Conservation (phyloP, 2,329 filamentous ascomycete species). For the Tothia fuscella region DNA sequence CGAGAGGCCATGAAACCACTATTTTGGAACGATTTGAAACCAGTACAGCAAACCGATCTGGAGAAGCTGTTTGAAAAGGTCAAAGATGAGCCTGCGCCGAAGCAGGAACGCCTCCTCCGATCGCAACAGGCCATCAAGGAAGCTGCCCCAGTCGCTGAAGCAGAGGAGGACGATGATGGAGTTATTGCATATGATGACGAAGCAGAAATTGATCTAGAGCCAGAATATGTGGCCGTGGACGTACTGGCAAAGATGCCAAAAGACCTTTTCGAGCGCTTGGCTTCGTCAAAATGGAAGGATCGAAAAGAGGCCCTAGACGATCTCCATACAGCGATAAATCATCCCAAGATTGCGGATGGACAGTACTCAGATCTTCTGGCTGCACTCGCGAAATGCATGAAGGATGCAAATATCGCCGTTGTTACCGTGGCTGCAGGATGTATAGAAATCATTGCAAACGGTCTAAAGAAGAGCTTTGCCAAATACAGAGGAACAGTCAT, state of each 20-base stretch:
- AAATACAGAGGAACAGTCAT: constrained; percentile 75
- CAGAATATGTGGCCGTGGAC: constrained; percentile 68
- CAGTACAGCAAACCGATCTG: constrained; percentile 86
- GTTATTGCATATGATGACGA: constrained; percentile 48
- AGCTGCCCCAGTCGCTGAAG: constrained; percentile 41
- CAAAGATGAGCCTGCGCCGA: constrained; percentile 74
- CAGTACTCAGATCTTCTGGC: constrained; percentile 76
- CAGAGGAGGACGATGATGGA: constrained; percentile 38
- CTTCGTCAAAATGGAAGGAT: constrained; percentile 96
- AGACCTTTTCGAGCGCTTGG: constrained; percentile 71
- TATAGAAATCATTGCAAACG: constrained; percentile 78
- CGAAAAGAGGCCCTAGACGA: constrained; percentile 87
- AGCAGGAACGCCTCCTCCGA: constrained; percentile 78
- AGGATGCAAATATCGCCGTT: constrained; percentile 93
- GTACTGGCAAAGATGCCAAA: constrained; percentile 69
- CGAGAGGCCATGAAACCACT: constrained; percentile 96
- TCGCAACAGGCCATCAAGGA: constrained; percentile 78
- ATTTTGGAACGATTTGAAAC: constrained; percentile 92
- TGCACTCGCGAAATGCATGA: constrained; percentile 90
- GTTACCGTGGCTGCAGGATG: constrained; percentile 89
- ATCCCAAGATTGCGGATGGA: constrained; percentile 83
- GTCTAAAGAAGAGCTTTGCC: constrained; percentile 62
- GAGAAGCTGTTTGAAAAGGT: constrained; percentile 91
- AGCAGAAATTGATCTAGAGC: constrained; percentile 57
- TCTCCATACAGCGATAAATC: constrained; percentile 62